phyloP scores from a whole-genome alignment of 129 eudicot species.

The Escallonia herrerae region DNA sequence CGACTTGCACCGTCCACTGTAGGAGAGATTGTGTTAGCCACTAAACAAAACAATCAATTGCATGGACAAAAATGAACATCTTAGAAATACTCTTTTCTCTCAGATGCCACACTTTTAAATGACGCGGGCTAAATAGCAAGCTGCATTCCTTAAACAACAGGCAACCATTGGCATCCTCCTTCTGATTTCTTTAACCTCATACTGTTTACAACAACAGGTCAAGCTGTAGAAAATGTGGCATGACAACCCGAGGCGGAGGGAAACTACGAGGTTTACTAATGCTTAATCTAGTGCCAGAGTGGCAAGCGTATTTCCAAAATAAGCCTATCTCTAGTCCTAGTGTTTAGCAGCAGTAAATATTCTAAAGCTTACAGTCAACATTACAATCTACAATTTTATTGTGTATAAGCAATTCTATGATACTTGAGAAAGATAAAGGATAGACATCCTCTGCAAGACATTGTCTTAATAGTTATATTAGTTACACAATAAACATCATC shows the following conservation, averaged over 20 bases:
- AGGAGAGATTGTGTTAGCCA: constrained; percentile 18
- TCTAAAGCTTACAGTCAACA: neutral
- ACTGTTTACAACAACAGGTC: neutral
- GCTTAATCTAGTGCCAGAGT: too few species aligned
- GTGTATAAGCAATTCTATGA: too few species aligned
- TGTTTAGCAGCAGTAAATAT: neutral
- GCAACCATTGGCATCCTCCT: neutral
- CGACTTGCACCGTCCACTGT: constrained; percentile 97
- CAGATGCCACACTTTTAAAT: neutral
- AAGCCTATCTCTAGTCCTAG: too few species aligned
- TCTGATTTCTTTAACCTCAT: neutral
- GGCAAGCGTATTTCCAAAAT: too few species aligned
- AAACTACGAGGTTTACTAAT: too few species aligned
- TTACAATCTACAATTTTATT: neutral
- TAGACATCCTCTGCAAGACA: neutral
- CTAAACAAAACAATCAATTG: neutral
- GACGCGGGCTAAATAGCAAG: neutral
- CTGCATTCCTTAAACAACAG: neutral
- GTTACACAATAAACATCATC: too few species aligned
- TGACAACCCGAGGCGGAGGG: too few species aligned
- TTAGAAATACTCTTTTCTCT: neutral
- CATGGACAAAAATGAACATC: neutral
- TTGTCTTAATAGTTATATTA: too few species aligned
- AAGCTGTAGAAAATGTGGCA: too few species aligned
- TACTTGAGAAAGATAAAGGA: neutral